phyloP scores from a whole-genome alignment of 176 grass and related monocot genomes.

The Paspalum notatum region DNA sequence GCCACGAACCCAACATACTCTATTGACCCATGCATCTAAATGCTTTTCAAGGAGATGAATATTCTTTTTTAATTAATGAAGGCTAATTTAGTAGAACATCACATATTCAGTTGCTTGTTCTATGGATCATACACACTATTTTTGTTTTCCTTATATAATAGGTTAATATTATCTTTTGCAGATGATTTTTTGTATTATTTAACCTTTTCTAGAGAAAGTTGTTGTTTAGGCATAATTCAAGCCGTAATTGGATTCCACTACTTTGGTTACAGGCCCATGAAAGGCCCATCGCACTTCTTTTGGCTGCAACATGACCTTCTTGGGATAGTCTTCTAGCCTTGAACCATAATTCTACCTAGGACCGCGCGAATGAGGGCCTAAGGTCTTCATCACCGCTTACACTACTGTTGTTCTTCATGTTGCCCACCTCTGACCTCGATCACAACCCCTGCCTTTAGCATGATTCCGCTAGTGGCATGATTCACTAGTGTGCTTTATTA shows the following conservation, averaged over 20 bases:
- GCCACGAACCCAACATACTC: neutral
- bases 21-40: neutral
- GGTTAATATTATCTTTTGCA: neutral
- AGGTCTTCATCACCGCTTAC: neutral
- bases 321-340: neutral
- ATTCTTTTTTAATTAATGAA: neutral
- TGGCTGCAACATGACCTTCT: neutral
- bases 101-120: neutral
- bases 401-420: neutral
- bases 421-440: neutral
- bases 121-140: neutral
- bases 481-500: neutral
- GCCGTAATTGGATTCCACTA: no score
- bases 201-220: neutral
- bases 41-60: neutral
- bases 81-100: neutral
- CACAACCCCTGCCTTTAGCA: neutral
- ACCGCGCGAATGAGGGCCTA: neutral
- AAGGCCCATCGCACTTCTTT: neutral
- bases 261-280: neutral
- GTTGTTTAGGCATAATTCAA: neutral
- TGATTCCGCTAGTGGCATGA: no score
- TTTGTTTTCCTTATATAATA: neutral
- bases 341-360: neutral
- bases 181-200: neutral